A percentile compares a stretch with the other conserved stretches of the same genome.
Conservation (phyloP, 441 rosid species). For the Erysimum pusillum region DNA sequence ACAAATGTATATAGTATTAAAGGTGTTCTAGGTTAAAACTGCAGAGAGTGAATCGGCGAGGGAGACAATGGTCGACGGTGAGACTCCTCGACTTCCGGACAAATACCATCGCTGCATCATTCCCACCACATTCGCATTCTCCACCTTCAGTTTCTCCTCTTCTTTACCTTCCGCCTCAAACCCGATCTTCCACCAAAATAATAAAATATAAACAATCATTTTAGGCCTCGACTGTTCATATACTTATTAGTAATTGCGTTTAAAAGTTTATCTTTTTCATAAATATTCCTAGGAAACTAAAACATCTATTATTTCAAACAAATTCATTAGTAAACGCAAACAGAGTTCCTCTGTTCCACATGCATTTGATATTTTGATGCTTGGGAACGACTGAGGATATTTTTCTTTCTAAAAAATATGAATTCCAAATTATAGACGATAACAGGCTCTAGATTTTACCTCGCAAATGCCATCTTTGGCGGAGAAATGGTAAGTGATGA, state of each 20-base stretch:
- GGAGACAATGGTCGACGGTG: conserved; percentile 68
- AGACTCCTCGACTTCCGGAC: conserved; percentile 81
- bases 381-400: background rate
- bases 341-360: background rate
- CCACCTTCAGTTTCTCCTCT: conserved; percentile 64
- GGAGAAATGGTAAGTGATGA: conserved; percentile 78
- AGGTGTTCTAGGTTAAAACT: conserved; percentile 50
- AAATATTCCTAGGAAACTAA: background rate
- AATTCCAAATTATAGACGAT: background rate
- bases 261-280: background rate
- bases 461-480: conserved; percentile 57
- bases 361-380: background rate
- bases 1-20: conserved; percentile 32
- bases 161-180: conserved; percentile 73
- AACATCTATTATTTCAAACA: background rate
- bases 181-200: conserved; percentile 52
- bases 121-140: conserved; percentile 75
- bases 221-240: background rate
- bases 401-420: background rate
- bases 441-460: conserved; percentile 46
- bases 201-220: background rate
- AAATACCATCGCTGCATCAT: conserved; percentile 92
- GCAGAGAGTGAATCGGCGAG: conserved; percentile 66
- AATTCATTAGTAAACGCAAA: background rate
- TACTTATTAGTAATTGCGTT: background rate